Conservation (phyloP, 1,139 yeast species). For the Yueomyces sp. region DNA sequence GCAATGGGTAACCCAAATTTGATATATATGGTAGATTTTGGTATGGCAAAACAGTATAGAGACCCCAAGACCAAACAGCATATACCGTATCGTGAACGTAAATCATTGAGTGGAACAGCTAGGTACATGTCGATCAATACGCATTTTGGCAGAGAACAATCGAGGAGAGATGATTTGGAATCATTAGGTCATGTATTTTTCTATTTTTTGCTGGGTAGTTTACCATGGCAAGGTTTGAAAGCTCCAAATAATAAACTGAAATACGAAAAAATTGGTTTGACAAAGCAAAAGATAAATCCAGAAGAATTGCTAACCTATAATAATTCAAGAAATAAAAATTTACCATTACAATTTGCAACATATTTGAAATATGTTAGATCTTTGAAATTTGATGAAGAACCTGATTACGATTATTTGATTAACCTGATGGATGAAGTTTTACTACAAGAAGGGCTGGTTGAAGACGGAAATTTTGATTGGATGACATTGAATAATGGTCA, state of each 20-base stretch:
- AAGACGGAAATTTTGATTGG: constrained; percentile 92
- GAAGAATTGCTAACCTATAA: constrained; percentile 49
- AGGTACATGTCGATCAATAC: constrained; percentile 97
- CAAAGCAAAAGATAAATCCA: constrained; percentile 77
- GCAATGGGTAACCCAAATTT: constrained; percentile 23
- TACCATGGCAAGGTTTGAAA: constrained; percentile 98
- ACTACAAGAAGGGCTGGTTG: constrained; percentile 54
- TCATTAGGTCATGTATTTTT: constrained; percentile 92
- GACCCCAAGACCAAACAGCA: constrained; percentile 93
- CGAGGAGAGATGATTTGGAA: constrained; percentile 90
- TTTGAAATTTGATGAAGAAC: constrained; percentile 82
- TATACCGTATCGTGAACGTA: constrained; percentile 91
- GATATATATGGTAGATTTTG: constrained; percentile 72
- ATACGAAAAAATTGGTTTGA: constrained; percentile 92
- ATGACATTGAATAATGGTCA: constrained; percentile 81
- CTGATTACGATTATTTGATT: constrained; percentile 81
- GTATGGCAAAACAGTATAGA: constrained; percentile 96
- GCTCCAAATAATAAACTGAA: constrained; percentile 97
- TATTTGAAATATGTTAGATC: constrained; percentile 75
- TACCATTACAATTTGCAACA: constrained; percentile 79
- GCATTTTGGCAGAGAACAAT: constrained; percentile 92
- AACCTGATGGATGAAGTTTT: constrained; percentile 64
- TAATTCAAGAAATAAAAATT: constrained; percentile 11
- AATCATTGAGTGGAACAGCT: constrained; percentile 91
- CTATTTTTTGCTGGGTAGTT: constrained; percentile 82